Evolutionary conservation across 129 eudicot species (phyloP), one percentile per base, ranked within the genome.

Genomic region (Flaveria ramosissima): DNA sequence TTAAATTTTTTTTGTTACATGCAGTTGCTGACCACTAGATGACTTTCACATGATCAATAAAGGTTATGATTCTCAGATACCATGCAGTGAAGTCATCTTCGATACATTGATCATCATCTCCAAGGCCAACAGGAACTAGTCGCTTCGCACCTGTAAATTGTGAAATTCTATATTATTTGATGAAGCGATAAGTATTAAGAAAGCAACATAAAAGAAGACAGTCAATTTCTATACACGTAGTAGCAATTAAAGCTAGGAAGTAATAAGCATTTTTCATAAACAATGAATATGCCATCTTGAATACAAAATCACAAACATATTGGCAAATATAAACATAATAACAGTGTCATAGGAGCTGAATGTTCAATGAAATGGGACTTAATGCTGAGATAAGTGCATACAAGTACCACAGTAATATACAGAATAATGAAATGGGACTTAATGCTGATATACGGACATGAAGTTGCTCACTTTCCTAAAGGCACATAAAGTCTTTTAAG

Each of bases 31-130:
- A 50, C 39, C 66, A 11, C 66, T 19, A 24, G 39, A 62, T 62
- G 68, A 12, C 68, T 4, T 62, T 62, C 13, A 13, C 43, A 26
- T 62, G 42, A 24, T 61, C 19, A 27, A 10, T 62, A 27, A 7
- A 19, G 20, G 12, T 17, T 39, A 5, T 1, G 27, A 3, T 17
- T 39, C 39, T n/a, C 16, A 2, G 26, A 46, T 87, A 92, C 97
- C 97, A 92, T 48, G 96, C 89, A 70, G 92, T 30, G 79, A 92
- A 89, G 72, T 91, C 92, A 75, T 89, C 97, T 75, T 91, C 97
- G 70, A 91, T 91, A 71, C 94, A 91, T 53, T 88, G 94, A 80
- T 91, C 97, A 78, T 91, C 97, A 79, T 91, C 97, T 23, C 97
- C 97, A 45, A 88, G 88, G 68, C 97, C 97, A 53, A 80, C 43